Conservation (phyloP, 140 eudicot species). For the Flaveria floridana region DNA sequence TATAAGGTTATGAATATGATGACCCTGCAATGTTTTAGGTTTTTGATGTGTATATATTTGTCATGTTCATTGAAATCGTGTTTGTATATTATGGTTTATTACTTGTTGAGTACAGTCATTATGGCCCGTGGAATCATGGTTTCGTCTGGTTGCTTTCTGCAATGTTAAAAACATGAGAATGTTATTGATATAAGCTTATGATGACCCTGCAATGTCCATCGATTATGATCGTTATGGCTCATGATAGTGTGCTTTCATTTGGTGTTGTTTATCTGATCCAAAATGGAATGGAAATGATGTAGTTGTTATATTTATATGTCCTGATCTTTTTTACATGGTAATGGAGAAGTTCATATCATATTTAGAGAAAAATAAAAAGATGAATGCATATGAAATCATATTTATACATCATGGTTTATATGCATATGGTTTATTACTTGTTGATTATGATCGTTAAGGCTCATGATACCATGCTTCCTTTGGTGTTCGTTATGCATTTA, state of each 20-base stretch:
- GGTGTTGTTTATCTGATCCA: conserved; percentile 15
- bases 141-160: conserved; percentile 28
- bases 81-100: background rate
- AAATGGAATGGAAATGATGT: conserved; percentile 1
- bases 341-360: conserved; percentile 6
- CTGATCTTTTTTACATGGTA: conserved; percentile 1
- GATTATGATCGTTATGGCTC: background rate
- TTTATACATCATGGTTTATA: background rate
- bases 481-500: background rate
- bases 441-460: background rate
- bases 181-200: conserved; percentile 16
- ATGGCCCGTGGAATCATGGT: background rate
- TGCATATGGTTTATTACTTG: background rate
- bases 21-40: conserved; percentile 5
- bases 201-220: conserved; percentile 9
- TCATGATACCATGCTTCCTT: background rate
- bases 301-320: conserved; percentile 13
- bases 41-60: conserved; percentile 20
- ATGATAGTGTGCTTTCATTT: conserved; percentile 10
- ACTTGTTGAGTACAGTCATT: background rate
- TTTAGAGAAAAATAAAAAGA: background rate
- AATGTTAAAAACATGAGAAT: conserved; percentile 28
- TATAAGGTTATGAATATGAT: conserved; percentile 12
- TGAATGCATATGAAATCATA: background rate
- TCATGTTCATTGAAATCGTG: background rate